Evolutionary conservation across 2,329 filamentous ascomycete species (phyloP).

Genomic region (Epichloe bromicola): DNA sequence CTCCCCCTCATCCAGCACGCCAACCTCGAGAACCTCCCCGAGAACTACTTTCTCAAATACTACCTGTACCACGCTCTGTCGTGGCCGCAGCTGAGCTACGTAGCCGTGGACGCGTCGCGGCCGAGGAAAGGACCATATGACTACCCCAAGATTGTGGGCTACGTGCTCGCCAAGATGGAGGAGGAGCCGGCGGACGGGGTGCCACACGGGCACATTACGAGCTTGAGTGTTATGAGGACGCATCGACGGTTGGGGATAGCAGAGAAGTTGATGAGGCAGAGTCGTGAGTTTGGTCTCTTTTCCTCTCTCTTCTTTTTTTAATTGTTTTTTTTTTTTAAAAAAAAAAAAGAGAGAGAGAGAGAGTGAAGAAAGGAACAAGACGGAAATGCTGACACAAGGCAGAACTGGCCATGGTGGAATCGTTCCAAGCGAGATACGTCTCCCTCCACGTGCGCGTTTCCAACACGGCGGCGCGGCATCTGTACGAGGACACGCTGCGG

Average conservation of each 20-base stretch:
- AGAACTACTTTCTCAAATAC: conserved; percentile 99
- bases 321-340: neutral
- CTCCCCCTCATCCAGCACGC: conserved; percentile 91
- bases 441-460: conserved; percentile 90
- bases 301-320: no score
- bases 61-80: conserved; percentile 98
- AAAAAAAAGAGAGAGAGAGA: no score
- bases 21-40: conserved; percentile 96
- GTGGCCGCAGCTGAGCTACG: conserved; percentile 94
- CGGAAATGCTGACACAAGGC: conserved; percentile 3
- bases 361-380: no score
- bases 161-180: conserved; percentile 99
- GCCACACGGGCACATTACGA: conserved; percentile 92
- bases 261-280: conserved; percentile 95
- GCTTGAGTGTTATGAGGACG: conserved; percentile 89
- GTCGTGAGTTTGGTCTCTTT: conserved; percentile 47
- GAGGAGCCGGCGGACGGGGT: conserved; percentile 88
- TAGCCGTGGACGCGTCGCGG: conserved; percentile 82
- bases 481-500: conserved; percentile 85
- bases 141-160: conserved; percentile 95
- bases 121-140: conserved; percentile 68
- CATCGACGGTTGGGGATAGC: conserved; percentile 83
- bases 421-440: conserved; percentile 82
- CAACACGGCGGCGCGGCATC: conserved; percentile 78
- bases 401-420: conserved; percentile 96